Percentiles rank a stretch among this genome's conserved stretches.
phyloP scores from a whole-genome alignment of 2,329 filamentous ascomycete species.

The Daldinia eschscholtzii region DNA sequence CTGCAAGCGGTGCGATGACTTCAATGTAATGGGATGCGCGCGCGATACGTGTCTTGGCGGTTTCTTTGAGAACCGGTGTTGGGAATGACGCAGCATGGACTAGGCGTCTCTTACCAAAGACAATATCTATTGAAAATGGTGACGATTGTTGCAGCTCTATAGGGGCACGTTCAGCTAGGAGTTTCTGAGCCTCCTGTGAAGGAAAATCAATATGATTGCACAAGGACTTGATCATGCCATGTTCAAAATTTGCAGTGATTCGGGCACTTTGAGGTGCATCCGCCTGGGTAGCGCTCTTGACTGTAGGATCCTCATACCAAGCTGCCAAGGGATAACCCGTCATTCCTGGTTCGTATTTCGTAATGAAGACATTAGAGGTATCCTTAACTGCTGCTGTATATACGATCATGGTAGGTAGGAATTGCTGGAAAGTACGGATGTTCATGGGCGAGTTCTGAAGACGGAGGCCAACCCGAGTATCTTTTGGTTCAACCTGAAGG shows the following conservation, averaged over 20 bases:
- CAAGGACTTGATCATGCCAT: constrained; percentile 53
- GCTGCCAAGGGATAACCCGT: constrained; percentile 28
- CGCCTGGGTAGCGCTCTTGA: background rate
- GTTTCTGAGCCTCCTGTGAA: constrained; percentile 52
- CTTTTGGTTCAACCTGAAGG: constrained; percentile 53
- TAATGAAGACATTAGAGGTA: constrained; percentile 51
- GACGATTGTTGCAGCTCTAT: constrained; percentile 56
- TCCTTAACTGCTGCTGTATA: constrained; percentile 49
- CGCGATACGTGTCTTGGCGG: constrained; percentile 57
- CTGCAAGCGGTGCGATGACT: constrained; percentile 55
- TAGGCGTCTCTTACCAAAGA: constrained; percentile 53
- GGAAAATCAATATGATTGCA: constrained; percentile 57
- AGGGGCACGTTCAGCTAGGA: constrained; percentile 56
- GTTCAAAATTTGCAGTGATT: constrained; percentile 52
- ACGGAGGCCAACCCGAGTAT: constrained; percentile 52
- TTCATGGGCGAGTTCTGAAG: constrained; percentile 49
- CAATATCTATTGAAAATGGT: constrained; percentile 58
- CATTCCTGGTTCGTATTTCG: constrained; percentile 54
- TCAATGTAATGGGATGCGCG: constrained; percentile 61
- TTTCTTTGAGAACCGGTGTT: constrained; percentile 54
- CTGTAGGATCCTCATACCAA: constrained; percentile 19
- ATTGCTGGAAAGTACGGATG: constrained; percentile 44
- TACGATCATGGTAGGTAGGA: constrained; percentile 50
- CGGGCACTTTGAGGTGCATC: constrained; percentile 35
- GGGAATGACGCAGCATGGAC: constrained; percentile 57